Evolutionary conservation across 2,329 filamentous ascomycete species (phyloP), one percentile per base, ranked within the genome.

Genomic region (Pseudogymnoascus sp.): DNA sequence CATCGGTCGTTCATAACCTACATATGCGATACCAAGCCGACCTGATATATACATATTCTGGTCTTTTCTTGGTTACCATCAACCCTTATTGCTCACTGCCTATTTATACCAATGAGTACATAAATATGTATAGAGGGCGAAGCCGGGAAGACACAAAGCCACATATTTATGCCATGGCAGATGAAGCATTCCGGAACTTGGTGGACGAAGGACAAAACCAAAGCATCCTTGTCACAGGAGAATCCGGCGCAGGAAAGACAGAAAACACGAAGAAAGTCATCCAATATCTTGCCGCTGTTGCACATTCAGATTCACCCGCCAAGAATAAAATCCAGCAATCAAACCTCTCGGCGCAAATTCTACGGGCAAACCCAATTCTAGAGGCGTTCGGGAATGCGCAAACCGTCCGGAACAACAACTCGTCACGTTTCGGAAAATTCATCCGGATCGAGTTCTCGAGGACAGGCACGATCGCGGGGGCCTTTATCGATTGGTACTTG

Each of bases 201-300:
- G 91, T 99, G 0, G 93, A 97, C 62, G 95, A 97, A 75, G 93
- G 93, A 42, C 83, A 92, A 68, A 97, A 99, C 70, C 95, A 99
- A 77, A 97, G 93, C 71, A 99, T 99, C 70, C 81, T 99, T 61
- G 96, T 99, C 21, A 99, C 95, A 2, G 95, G 95, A 76, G 95
- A 99, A 78, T 99, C 95, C 17, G 95, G 95, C 73, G 95, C 95
- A 35, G 95, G 95, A 70, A 99, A 99, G 78, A 99, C 95, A 0
- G 95, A 99, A 75, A 99, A 99, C 74, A 99, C 95, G 15, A 99
- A 99, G 74, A 99, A 99, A 75, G 95, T 99, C 69, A 99, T 99
- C 63, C 96, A 99, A 72, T 99, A 99, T 72, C 85, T 99, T 46
- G 95, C 95, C 13, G 92, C 95, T 1, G 95, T 99, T 53, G 95